phyloP scores from a whole-genome alignment of 371 early-diverging fungal genomes.

The Mortierella sp. region DNA sequence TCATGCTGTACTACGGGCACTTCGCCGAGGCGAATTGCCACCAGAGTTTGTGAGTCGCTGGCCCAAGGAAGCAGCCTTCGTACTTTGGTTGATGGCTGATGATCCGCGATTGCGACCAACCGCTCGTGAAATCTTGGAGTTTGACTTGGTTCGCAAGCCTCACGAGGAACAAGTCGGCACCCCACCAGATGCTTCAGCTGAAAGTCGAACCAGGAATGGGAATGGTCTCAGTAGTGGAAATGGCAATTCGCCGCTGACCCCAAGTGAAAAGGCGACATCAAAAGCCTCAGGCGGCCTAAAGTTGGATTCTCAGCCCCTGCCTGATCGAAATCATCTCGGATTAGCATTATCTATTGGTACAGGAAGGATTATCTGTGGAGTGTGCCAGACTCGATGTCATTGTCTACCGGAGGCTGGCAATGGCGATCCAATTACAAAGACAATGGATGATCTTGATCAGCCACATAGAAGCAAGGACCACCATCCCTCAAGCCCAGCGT shows the following conservation, averaged over 20 bases:
- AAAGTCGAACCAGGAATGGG: neutral
- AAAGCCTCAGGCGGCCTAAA: conserved; percentile 4
- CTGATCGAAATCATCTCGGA: neutral
- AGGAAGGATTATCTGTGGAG: conserved; percentile 21
- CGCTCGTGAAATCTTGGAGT: conserved; percentile 78
- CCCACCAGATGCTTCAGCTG: neutral
- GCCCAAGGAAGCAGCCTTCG: conserved; percentile 85
- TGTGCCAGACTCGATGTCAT: conserved; percentile 28
- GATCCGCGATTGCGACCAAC: conserved; percentile 79
- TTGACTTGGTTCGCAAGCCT: conserved; percentile 59
- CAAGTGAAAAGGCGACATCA: neutral
- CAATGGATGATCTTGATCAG: neutral
- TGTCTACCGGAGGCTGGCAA: neutral
- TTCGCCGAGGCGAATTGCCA: conserved; percentile 77
- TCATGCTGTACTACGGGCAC: conserved; percentile 64
- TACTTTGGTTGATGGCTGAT: conserved; percentile 80
- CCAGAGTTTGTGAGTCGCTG: conserved; percentile 75
- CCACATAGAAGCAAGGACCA: conserved; percentile 6
- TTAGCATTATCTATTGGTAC: neutral
- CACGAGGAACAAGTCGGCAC: conserved; percentile 18
- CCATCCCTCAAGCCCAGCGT: conserved; percentile 21
- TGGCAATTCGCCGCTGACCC: neutral
- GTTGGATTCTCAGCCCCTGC: neutral
- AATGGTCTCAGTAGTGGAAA: neutral
- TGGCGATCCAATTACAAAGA: neutral